These are phyloP conservation scores for Picochlorum sp. DNA, from an alignment of 139 green algal species.

Conservation along the genomic window DNA sequence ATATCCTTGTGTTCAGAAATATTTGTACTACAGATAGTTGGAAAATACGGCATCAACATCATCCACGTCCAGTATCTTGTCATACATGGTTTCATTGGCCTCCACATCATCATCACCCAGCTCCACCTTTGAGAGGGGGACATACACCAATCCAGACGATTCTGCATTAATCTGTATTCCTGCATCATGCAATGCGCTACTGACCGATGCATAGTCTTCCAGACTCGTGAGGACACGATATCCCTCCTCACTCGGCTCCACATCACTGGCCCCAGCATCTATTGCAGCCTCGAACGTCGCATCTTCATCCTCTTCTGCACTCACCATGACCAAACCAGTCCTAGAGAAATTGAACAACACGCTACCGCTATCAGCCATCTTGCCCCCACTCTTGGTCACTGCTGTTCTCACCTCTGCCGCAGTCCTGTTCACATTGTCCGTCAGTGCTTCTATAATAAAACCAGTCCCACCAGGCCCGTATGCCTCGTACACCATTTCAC, in stretches of 20 bases:
- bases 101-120: slow-evolving; percentile 32
- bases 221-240: slow-evolving; percentile 34
- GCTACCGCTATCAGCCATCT: slow-evolving; percentile 74
- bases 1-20: slow-evolving; percentile 20
- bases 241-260: slow-evolving; percentile 33
- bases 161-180: slow-evolving; percentile 15
- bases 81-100: slow-evolving; percentile 70
- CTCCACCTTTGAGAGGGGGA: slow-evolving; percentile 28
- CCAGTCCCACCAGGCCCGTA: slow-evolving; percentile 64
- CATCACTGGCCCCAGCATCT: slow-evolving; percentile 63
- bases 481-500: slow-evolving; percentile 66
- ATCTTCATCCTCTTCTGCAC: slow-evolving; percentile 34
- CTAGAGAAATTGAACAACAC: slow-evolving; percentile 89
- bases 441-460: slow-evolving; percentile 81
- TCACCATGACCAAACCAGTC: slow-evolving; percentile 36
- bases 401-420: slow-evolving; percentile 48
- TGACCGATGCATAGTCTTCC: slow-evolving; percentile 30
- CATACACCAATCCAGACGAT: slow-evolving; percentile 17
- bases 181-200: slow-evolving; percentile 10
- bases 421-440: slow-evolving; percentile 85
- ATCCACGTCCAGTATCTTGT: slow-evolving; percentile 81
- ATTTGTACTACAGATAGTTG: slow-evolving; percentile 27
- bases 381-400: slow-evolving; percentile 72
- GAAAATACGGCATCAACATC: slow-evolving; percentile 86
- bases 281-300: slow-evolving; percentile 66